Percentiles rank a stretch among this genome's conserved stretches.
Evolutionary conservation across 2,329 filamentous ascomycete species (phyloP).

Genomic region (Ophiostoma himal-ulmi): DNA sequence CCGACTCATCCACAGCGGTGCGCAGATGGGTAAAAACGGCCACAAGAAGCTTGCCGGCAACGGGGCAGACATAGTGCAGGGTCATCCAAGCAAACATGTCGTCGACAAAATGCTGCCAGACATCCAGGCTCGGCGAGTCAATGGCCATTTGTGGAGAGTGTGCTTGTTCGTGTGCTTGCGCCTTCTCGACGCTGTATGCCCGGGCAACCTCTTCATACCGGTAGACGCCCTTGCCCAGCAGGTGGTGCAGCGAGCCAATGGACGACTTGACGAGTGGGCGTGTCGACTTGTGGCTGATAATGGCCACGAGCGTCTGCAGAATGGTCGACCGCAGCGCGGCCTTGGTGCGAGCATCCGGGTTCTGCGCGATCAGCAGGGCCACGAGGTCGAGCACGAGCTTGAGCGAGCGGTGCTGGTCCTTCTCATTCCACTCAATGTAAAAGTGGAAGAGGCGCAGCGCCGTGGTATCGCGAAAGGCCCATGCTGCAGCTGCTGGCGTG

Average conservation of each 20-base stretch:
- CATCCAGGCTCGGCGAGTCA: constrained; percentile 25
- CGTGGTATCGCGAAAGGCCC: constrained; percentile 48
- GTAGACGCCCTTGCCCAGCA: constrained; percentile 57
- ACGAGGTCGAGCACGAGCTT: constrained; percentile 56
- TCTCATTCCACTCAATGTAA: constrained; percentile 62
- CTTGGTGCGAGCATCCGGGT: constrained; percentile 40
- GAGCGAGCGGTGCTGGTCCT: constrained; percentile 59
- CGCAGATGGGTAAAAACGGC: constrained; percentile 48
- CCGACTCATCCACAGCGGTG: constrained; percentile 28
- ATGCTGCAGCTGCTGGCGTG: constrained; percentile 36
- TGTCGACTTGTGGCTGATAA: constrained; percentile 55
- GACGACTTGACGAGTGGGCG: constrained; percentile 64
- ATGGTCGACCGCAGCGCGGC: constrained; percentile 41
- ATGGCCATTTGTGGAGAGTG: background rate
- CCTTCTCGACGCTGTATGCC: constrained; percentile 36
- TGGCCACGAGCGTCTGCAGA: constrained; percentile 49
- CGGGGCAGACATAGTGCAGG: constrained; percentile 52
- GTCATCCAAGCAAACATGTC: constrained; percentile 46
- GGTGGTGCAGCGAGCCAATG: constrained; percentile 60
- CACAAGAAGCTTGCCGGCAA: constrained; percentile 56
- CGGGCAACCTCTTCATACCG: constrained; percentile 41
- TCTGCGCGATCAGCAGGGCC: constrained; percentile 45
- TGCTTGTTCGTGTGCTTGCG: too few species aligned
- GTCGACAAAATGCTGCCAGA: constrained; percentile 33
- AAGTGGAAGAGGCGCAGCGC: constrained; percentile 52